Conservation (phyloP, 208 protist genomes). For the Balamuthia mandrillaris region DNA sequence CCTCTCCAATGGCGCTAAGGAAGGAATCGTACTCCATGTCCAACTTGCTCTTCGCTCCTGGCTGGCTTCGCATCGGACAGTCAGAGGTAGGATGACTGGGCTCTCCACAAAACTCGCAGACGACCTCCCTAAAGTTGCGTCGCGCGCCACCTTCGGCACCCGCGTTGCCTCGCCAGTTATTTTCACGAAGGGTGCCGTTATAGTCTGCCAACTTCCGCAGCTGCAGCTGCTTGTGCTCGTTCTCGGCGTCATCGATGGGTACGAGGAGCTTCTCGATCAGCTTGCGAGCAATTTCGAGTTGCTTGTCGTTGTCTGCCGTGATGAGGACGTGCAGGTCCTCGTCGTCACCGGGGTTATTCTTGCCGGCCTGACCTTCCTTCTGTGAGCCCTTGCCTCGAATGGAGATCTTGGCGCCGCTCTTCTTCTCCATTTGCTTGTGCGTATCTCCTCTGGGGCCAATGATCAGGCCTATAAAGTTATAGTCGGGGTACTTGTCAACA, state of each 20-base stretch:
- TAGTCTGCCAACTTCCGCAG: conserved; percentile 72
- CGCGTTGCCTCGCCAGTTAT: conserved; percentile 62
- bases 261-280: conserved; percentile 67
- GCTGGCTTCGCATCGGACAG: conserved; percentile 21
- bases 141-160: background rate
- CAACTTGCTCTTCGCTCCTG: conserved; percentile 21
- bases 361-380: conserved; percentile 67
- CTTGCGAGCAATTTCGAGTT: conserved; percentile 52
- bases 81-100: conserved; percentile 13
- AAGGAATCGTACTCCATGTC: conserved; percentile 15
- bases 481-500: conserved; percentile 68
- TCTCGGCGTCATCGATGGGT: conserved; percentile 68
- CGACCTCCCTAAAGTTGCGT: background rate
- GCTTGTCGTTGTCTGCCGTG: conserved; percentile 58
- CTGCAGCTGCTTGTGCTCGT: conserved; percentile 75
- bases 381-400: conserved; percentile 75
- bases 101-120: conserved; percentile 16
- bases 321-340: conserved; percentile 77
- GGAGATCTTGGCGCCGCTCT: conserved; percentile 73
- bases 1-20: conserved; percentile 13
- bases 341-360: conserved; percentile 30
- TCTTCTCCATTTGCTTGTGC: conserved; percentile 74
- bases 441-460: conserved; percentile 78
- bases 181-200: conserved; percentile 77
- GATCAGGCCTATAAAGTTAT: conserved; percentile 79